These are phyloP conservation scores for Echinosophora koreensis DNA, from an alignment of 306 rosid species.

Conservation along the genomic window DNA sequence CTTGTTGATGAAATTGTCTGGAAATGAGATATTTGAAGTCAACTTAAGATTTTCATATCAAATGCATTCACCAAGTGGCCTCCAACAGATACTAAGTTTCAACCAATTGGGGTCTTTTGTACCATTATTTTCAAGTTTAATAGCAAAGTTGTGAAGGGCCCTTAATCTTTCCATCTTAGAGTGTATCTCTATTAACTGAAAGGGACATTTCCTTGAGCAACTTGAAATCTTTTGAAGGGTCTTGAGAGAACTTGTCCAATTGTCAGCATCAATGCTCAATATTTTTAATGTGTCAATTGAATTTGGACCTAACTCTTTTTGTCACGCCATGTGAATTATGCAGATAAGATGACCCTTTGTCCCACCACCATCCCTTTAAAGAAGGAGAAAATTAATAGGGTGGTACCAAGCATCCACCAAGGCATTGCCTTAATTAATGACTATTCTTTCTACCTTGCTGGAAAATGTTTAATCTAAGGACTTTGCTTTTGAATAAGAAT, in stretches of 20 bases:
- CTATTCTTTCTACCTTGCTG: background rate
- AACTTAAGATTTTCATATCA: constrained; percentile 33
- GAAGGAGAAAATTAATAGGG: constrained; percentile 11
- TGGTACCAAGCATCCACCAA: constrained; percentile 8
- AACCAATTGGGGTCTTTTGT: constrained; percentile 26
- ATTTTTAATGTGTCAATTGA: constrained; percentile 31
- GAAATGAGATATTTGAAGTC: constrained; percentile 43
- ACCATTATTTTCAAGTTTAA: constrained; percentile 35
- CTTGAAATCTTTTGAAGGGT: constrained; percentile 48
- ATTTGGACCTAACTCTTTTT: constrained; percentile 41
- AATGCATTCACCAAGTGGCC: constrained; percentile 47
- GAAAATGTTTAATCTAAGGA: constrained; percentile 13
- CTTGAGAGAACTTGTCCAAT: constrained; percentile 17
- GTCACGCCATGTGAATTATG: constrained; percentile 44
- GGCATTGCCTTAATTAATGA: constrained; percentile 16
- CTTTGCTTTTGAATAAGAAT: constrained; percentile 23
- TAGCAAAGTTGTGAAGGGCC: constrained; percentile 18
- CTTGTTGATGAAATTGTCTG: constrained; percentile 21
- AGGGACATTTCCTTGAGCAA: constrained; percentile 45
- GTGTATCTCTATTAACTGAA: constrained; percentile 13
- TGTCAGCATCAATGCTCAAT: constrained; percentile 43
- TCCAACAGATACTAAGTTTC: background rate
- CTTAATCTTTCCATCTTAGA: background rate
- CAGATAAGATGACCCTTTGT: constrained; percentile 19
- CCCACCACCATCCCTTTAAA: constrained; percentile 17